Conservation (phyloP, 345 rosid species). For the Pugionium dolabratum region DNA sequence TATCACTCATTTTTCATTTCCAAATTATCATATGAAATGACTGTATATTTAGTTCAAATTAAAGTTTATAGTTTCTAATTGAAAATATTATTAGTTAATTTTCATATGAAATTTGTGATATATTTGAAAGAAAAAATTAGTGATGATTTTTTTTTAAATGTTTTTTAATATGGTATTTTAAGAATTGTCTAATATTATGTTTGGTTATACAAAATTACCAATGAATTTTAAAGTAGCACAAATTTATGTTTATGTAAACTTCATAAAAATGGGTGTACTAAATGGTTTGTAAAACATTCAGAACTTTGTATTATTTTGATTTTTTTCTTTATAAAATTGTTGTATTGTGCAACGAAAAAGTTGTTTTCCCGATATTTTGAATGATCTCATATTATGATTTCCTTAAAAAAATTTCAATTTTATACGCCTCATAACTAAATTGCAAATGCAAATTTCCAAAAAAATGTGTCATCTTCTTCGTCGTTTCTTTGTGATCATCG, state of each 20-base stretch:
- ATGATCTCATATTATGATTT: not conserved
- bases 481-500: constrained; percentile 29
- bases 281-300: not conserved
- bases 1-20: too few relatives aligned
- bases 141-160: too few relatives aligned
- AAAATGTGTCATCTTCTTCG: constrained; percentile 17
- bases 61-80: too few relatives aligned
- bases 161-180: too few relatives aligned
- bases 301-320: too few relatives aligned
- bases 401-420: not conserved
- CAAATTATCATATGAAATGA: too few relatives aligned
- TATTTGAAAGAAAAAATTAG: too few relatives aligned
- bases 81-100: too few relatives aligned
- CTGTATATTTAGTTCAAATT: too few relatives aligned
- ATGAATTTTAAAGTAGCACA: not conserved
- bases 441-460: constrained; percentile 21
- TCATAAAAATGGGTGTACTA: too few relatives aligned
- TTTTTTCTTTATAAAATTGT: too few relatives aligned
- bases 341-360: not conserved
- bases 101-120: too few relatives aligned
- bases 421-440: constrained; percentile 22
- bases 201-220: not conserved
- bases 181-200: not conserved
- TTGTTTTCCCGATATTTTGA: not conserved
- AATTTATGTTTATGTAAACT: not conserved